Evolutionary conservation across 352 stramenopile species (phyloP).

Genomic region (Pythium monospermum): DNA sequence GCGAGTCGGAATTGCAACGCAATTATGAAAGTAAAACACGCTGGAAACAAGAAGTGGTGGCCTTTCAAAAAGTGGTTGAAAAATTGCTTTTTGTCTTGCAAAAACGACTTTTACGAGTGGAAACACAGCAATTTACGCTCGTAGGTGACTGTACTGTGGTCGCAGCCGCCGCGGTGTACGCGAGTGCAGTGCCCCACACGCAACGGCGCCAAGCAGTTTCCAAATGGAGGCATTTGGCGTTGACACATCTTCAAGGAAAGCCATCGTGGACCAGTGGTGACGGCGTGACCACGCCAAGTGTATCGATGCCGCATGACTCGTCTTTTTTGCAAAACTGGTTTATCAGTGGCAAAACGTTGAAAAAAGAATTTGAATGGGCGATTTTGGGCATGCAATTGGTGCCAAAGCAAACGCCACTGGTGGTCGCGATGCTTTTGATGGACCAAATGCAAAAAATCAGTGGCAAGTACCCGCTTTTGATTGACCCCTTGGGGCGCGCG

Average conservation of each 20-base stretch:
- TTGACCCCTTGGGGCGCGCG: slow-evolving; percentile 40
- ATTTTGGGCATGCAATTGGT: slow-evolving; percentile 28
- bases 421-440: slow-evolving; percentile 44
- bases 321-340: slow-evolving; percentile 27
- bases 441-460: slow-evolving; percentile 41
- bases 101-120: slow-evolving; percentile 17
- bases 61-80: slow-evolving; percentile 35
- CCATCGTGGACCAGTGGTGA: slow-evolving; percentile 7
- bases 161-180: slow-evolving; percentile 29
- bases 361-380: slow-evolving; percentile 24
- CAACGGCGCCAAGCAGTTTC: slow-evolving; percentile 21
- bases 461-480: slow-evolving; percentile 40
- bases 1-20: slow-evolving; percentile 46
- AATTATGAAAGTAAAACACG: slow-evolving; percentile 38
- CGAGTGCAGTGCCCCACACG: slow-evolving; percentile 17
- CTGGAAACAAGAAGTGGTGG: slow-evolving; percentile 34
- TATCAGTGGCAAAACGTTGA: slow-evolving; percentile 22
- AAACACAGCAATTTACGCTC: slow-evolving; percentile 25
- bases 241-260: slow-evolving; percentile 6
- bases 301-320: slow-evolving; percentile 13
- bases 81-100: slow-evolving; percentile 30
- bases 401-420: slow-evolving; percentile 19
- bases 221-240: slow-evolving; percentile 22
- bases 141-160: slow-evolving; percentile 33
- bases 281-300: not conserved